These are phyloP conservation scores for Dissophora ornata DNA, from an alignment of 192 early-diverging fungal genomes.

Conservation along the genomic window DNA sequence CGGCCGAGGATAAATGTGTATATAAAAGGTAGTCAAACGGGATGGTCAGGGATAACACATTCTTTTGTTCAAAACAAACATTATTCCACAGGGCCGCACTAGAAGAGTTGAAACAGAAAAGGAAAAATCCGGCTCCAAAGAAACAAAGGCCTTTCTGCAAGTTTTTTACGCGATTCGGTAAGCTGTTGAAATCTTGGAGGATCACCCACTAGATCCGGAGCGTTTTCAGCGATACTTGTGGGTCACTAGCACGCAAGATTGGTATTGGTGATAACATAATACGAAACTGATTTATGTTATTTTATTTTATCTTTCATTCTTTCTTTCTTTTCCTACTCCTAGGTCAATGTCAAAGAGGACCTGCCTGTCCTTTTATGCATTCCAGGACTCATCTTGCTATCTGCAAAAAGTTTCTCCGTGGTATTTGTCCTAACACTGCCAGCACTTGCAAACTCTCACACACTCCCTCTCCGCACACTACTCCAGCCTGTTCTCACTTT, in stretches of 20 bases:
- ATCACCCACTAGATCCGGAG: too few species aligned
- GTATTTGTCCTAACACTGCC: conserved; percentile 57
- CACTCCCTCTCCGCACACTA: conserved; percentile 60
- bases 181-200: conserved; percentile 8
- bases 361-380: conserved; percentile 59
- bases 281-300: too few species aligned
- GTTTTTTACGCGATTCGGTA: conserved; percentile 51
- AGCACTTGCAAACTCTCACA: conserved; percentile 65
- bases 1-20: too few species aligned
- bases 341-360: conserved; percentile 54
- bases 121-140: conserved; percentile 9
- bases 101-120: conserved; percentile 26
- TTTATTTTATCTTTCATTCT: background rate
- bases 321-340: conserved; percentile 6
- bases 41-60: too few species aligned
- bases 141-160: conserved; percentile 33
- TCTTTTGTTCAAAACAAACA: too few species aligned
- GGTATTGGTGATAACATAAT: too few species aligned
- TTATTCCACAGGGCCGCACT: conserved; percentile 27
- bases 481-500: conserved; percentile 74
- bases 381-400: conserved; percentile 61
- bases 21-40: too few species aligned
- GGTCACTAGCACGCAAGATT: too few species aligned
- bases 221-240: too few species aligned
- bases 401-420: conserved; percentile 60